Evolutionary conservation across 75 land plant species (phyloP).

Genomic region (Selaginella tamariscina): DNA sequence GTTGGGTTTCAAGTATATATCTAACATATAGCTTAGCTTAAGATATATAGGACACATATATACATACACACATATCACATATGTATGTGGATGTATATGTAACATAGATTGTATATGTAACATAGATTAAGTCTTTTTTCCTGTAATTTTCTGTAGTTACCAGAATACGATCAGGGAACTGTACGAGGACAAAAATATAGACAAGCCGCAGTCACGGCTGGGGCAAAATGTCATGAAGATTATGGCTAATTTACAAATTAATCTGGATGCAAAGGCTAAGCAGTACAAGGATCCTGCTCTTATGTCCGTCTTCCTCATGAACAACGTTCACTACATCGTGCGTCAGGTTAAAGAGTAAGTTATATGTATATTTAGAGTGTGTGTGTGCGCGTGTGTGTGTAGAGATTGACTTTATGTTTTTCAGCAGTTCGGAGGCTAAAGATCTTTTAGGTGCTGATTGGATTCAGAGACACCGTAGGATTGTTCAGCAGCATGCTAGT

Average conservation of each 20-base stretch:
- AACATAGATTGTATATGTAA: no score
- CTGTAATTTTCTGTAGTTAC: background rate
- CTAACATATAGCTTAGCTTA: no score
- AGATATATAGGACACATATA: no score
- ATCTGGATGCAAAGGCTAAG: constrained; percentile 7
- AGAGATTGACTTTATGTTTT: background rate
- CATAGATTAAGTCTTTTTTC: no score
- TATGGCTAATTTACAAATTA: background rate
- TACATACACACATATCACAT: no score
- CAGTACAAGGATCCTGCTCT: constrained; percentile 11
- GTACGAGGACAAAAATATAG: background rate
- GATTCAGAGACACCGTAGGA: constrained; percentile 4
- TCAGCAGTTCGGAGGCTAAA: constrained; percentile 3
- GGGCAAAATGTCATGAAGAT: background rate
- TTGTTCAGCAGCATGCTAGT: constrained; percentile 7
- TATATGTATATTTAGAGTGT: no score
- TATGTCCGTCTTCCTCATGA: background rate
- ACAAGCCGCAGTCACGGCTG: background rate
- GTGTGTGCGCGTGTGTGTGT: no score
- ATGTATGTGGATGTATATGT: no score
- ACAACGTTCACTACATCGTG: constrained; percentile 11
- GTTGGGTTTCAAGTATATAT: no score
- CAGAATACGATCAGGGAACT: background rate
- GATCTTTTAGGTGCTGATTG: constrained; percentile 2
- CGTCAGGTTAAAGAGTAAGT: background rate